A percentile compares a stretch with the other conserved stretches of the same genome.
phyloP scores from a whole-genome alignment of 2,329 filamentous ascomycete genomes.

The Aureobasidium pullulans region DNA sequence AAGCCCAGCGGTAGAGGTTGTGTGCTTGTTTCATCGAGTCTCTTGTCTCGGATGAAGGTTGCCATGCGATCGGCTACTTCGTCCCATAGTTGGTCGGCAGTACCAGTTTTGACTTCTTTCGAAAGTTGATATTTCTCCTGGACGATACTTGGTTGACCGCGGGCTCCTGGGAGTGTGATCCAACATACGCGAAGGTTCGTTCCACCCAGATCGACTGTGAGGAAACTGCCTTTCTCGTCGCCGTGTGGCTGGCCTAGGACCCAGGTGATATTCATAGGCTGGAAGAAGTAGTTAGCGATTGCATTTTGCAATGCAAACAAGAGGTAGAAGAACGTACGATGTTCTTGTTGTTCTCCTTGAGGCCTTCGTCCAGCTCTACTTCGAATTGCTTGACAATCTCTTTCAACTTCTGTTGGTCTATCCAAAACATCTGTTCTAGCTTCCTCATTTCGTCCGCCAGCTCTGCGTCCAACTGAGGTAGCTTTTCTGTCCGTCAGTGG shows the following conservation, averaged over 20 bases:
- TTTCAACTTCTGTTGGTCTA: conserved; percentile 71
- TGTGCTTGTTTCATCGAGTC: conserved; percentile 54
- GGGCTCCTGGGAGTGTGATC: conserved; percentile 78
- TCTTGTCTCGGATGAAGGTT: conserved; percentile 86
- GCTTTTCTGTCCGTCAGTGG: not conserved
- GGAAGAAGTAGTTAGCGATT: not conserved
- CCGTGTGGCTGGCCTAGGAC: conserved; percentile 87
- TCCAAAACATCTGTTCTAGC: conserved; percentile 72
- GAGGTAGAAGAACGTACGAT: conserved; percentile 57
- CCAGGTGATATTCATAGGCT: conserved; percentile 95
- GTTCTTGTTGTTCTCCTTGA: conserved; percentile 75
- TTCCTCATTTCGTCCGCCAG: conserved; percentile 64
- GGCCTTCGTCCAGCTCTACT: conserved; percentile 73
- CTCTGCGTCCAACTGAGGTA: conserved; percentile 32
- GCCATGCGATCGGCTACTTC: conserved; percentile 91
- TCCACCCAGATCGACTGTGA: conserved; percentile 92
- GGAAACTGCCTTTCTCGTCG: conserved; percentile 75
- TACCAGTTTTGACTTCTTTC: conserved; percentile 83
- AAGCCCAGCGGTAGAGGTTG: conserved; percentile 75
- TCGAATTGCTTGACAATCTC: conserved; percentile 79
- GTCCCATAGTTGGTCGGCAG: conserved; percentile 82
- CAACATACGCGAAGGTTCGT: conserved; percentile 95
- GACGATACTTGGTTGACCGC: conserved; percentile 90
- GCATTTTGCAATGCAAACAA: not conserved
- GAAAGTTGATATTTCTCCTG: conserved; percentile 96